These are phyloP conservation scores for Alloteropsis semialata DNA, from an alignment of 176 grass and related monocot genomes.

Conservation along the genomic window DNA sequence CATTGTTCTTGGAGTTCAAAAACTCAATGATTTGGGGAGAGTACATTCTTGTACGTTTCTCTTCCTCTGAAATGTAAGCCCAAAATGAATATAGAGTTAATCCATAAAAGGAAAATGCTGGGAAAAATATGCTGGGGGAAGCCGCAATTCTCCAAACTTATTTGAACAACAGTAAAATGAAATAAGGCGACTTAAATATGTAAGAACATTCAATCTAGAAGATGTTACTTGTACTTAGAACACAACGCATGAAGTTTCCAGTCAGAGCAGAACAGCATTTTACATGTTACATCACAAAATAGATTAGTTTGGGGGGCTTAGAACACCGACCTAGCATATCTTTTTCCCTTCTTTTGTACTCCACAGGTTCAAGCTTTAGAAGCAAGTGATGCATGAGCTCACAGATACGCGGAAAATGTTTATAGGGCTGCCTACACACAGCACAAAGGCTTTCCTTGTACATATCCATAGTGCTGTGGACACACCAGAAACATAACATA, in stretches of 20 bases:
- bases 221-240: neutral
- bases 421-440: slow-evolving; percentile 71
- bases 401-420: slow-evolving; percentile 86
- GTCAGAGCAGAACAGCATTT: neutral
- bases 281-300: neutral
- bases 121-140: neutral
- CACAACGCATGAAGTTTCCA: neutral
- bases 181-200: neutral
- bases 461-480: slow-evolving; percentile 57
- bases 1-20: slow-evolving; percentile 26
- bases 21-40: slow-evolving; percentile 76
- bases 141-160: neutral
- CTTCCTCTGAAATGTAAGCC: slow-evolving; percentile 52
- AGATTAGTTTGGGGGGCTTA: neutral
- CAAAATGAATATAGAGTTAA: slow-evolving; percentile 29
- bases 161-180: neutral
- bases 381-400: slow-evolving; percentile 80
- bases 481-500: slow-evolving; percentile 91
- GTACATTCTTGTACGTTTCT: slow-evolving; percentile 36
- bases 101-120: slow-evolving; percentile 15
- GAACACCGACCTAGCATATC: slow-evolving; percentile 68
- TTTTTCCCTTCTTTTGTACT: slow-evolving; percentile 75
- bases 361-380: slow-evolving; percentile 70
- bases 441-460: slow-evolving; percentile 53
- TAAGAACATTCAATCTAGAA: neutral